Evolutionary conservation across 1,284 basidiomycete species (phyloP), one percentile per base, ranked within the genome.

Genomic region (Trichosporon sp.): DNA sequence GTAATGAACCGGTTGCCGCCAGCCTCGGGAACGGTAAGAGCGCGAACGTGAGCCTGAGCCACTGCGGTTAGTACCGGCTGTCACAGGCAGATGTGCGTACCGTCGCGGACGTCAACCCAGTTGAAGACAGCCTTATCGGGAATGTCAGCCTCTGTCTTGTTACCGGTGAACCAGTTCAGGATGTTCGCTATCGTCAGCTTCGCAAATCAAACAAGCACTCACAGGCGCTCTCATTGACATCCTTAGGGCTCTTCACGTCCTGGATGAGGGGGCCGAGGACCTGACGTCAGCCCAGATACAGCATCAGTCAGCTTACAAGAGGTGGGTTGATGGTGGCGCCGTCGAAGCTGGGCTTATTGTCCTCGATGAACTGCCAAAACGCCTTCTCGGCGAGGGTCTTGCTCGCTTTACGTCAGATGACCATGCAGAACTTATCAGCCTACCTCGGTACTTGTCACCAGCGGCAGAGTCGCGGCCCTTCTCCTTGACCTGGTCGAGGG

Each of bases 371-470:
- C 56, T 71, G 68, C 75, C 74, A 77, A 72, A 76, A 73, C 16
- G 72, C 66, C 31, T 66, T 46, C 78, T 94, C 92, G 1, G 91
- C 91, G 1, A 93, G 84, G 4, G 87, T 88, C 85, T 93, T 93
- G 69, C 76, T 78, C 14, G 59, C 59, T 69, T 32, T 19, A 1
- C 7, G 43, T 68, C 11, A 68, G 68, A 2, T 46, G 2, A n/a
- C 14, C 11, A 2, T n/a, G 38, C 37, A 21, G 2, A 46, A 1
- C 0, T 4, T 26, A 26, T 26, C 26, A 19, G 70, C 68, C 71
- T 61, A 72, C 74, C 70, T 87, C 88, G 59, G 85, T 81, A 91
- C 77, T 88, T 89, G 59, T 83, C 79, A 6, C 79, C 70, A 0
- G 76, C 74, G 1, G 81, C 66, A 0, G 89, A 87, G 14, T 86